A percentile compares a stretch with the other conserved stretches of the same genome.
These are phyloP conservation scores for Zizania palustris DNA, from an alignment of 202 grass and related monocot species.

Conservation along the genomic window DNA sequence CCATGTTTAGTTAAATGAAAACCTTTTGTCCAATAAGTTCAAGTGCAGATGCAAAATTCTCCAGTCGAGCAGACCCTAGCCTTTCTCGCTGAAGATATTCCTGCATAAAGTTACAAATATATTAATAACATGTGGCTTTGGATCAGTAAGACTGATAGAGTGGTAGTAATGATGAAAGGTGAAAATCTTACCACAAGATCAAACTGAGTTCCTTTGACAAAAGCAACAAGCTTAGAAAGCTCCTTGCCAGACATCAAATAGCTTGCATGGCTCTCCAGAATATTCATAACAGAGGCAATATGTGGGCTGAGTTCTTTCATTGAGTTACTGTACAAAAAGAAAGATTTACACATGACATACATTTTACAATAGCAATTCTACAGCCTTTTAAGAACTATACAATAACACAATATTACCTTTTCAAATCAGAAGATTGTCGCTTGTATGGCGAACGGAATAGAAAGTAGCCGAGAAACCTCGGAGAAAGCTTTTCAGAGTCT, in stretches of 20 bases:
- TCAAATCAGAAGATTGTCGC: constrained; percentile 86
- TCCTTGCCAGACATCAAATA: constrained; percentile 99
- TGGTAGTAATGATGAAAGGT: constrained; percentile 19
- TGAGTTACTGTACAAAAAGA: constrained; percentile 60
- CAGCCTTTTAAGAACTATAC: constrained; percentile 31
- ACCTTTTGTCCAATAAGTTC: constrained; percentile 99
- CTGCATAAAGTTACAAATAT: constrained; percentile 52
- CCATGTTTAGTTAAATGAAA: constrained; percentile 22
- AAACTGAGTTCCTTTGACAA: constrained; percentile 99
- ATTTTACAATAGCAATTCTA: constrained; percentile 22
- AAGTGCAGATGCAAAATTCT: constrained; percentile 97
- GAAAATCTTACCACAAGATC: constrained; percentile 87
- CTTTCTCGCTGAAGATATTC: constrained; percentile 99
- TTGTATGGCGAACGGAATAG: constrained; percentile 80
- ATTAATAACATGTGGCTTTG: constrained; percentile 40
- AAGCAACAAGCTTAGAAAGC: constrained; percentile 97
- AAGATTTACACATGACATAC: constrained; percentile 34
- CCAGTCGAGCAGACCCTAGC: constrained; percentile 76
- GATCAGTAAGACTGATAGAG: constrained; percentile 34
- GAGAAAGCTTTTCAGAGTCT: constrained; percentile 91
- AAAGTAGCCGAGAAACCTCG: constrained; percentile 92
- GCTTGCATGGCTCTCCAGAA: constrained; percentile 95
- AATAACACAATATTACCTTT: constrained; percentile 61
- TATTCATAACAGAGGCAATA: constrained; percentile 96
- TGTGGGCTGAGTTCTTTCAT: constrained; percentile 96